Base-by-base conservation (phyloP, 805 yeast genomes). In the Candida wancherniae region DNA sequence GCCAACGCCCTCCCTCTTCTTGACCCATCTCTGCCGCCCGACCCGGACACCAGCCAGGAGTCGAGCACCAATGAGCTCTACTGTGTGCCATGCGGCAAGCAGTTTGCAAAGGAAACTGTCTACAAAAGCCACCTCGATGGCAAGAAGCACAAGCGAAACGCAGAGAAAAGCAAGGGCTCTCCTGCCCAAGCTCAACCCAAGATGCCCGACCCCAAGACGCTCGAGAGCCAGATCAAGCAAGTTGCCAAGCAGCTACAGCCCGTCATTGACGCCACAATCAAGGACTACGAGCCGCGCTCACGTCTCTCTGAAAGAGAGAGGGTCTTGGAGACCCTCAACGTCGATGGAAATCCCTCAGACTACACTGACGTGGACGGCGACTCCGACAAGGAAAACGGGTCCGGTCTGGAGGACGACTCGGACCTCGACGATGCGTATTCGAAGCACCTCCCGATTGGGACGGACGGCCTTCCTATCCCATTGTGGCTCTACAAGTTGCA, bases 401-500 rank as follows among this genome's bases (percentile, higher is more conserved):
- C 17, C 7, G 65, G 53, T 6, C n/a, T n/a, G n/a, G 38, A 24
- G 9, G 67, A 56, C 9, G 63, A 56, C 5, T 54, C 52, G 19
- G 61, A 48, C 6, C 41, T 48, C 12, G 49, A 51, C 18, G 54
- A 48, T 30, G 39, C 38, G 4, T 69, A 69, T 37, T 76, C 79
- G 12, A 61, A 73, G 34, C 74, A 80, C 34, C 55, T 84, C 33
- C 95, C 95, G 0, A 31, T 84, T 0, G 97, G 95, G 0, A 72
- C 84, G 12, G 97, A 88, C 56, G 97, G 97, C 0, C 72, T 70
- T 23, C 97, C 97, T 1, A 85, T 92, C 17, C 98, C 98, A 2
- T 76, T 69, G 33, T 92, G 98, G 98, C 63, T 92, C 17, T 88
- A 77, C 67, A 92, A 88, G 55, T 63, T 88, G 26, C 87, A 86